phyloP scores from a whole-genome alignment of 2,329 filamentous ascomycete species.

The Ophiostoma novo-ulmi region DNA sequence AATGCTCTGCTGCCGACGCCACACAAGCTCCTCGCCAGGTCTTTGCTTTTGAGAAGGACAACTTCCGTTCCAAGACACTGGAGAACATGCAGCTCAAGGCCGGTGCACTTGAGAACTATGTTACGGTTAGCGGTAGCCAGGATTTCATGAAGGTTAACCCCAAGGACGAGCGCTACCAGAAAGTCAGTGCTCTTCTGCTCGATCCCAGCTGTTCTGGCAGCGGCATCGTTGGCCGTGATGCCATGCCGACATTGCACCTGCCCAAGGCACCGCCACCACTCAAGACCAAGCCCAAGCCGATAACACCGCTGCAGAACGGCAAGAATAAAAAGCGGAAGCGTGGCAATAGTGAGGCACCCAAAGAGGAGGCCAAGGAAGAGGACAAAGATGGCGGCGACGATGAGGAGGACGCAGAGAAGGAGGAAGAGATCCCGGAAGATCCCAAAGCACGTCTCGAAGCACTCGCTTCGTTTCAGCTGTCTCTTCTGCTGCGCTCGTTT shows the following conservation, averaged over 20 bases:
- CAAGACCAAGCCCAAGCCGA: not conserved
- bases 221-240: slow-evolving; percentile 85
- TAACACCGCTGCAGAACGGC: slow-evolving; percentile 15
- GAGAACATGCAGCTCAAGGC: slow-evolving; percentile 79
- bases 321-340: slow-evolving; percentile 45
- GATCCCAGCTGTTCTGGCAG: slow-evolving; percentile 96
- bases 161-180: slow-evolving; percentile 50
- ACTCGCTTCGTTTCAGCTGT: slow-evolving; percentile 75
- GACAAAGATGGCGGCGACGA: not conserved
- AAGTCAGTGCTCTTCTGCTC: slow-evolving; percentile 77
- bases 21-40: slow-evolving; percentile 41
- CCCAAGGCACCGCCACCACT: slow-evolving; percentile 35
- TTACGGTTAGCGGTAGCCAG: slow-evolving; percentile 43
- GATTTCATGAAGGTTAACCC: slow-evolving; percentile 81
- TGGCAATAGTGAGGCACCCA: not conserved
- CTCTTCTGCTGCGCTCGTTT: slow-evolving; percentile 78
- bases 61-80: slow-evolving; percentile 64
- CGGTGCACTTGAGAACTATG: slow-evolving; percentile 46
- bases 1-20: slow-evolving; percentile 6
- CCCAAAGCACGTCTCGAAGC: slow-evolving; percentile 62
- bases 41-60: slow-evolving; percentile 75
- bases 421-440: slow-evolving; percentile 55
- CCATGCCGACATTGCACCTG: slow-evolving; percentile 64
- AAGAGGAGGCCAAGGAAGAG: not conserved
- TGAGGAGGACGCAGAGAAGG: slow-evolving; percentile 36